Conservation (phyloP, 371 early-diverging fungal genomes). For the Mucor mucedo region DNA sequence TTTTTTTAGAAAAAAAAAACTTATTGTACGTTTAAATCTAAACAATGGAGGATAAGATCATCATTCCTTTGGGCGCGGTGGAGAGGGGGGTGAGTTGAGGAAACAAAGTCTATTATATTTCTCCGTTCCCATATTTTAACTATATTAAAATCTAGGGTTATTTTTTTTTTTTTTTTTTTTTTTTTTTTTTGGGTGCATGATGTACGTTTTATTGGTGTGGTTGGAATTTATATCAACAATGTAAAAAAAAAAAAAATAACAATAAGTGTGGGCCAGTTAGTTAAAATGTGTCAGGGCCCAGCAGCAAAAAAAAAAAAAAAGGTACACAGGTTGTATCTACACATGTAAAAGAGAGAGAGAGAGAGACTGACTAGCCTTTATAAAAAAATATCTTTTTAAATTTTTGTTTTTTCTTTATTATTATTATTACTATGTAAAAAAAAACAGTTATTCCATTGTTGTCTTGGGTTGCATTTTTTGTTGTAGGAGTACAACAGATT, state of each 20-base stretch:
- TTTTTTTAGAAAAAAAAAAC: background rate
- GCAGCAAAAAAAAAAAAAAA: background rate
- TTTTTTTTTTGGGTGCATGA: background rate
- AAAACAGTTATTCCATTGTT: background rate
- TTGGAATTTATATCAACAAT: constrained; percentile 14
- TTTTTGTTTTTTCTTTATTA: background rate
- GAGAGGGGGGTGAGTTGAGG: background rate
- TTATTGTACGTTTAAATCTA: background rate
- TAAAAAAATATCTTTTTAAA: too few relatives aligned
- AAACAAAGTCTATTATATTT: background rate
- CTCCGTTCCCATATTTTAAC: background rate
- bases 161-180: background rate
- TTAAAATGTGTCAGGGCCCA: background rate
- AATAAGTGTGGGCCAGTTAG: background rate
- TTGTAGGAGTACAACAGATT: background rate
- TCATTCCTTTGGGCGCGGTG: too few relatives aligned
- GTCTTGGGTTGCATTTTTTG: background rate
- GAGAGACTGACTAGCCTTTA: too few relatives aligned
- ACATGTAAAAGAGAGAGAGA: too few relatives aligned
- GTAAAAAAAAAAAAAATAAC: constrained; percentile 2
- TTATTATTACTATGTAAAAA: background rate
- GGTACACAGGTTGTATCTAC: too few relatives aligned
- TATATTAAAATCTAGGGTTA: background rate
- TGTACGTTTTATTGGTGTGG: constrained; percentile 7
- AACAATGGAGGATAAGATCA: background rate